These are phyloP conservation scores for Sarcomyxa edulis DNA, from an alignment of 768 basidiomycete genomes.

Conservation along the genomic window DNA sequence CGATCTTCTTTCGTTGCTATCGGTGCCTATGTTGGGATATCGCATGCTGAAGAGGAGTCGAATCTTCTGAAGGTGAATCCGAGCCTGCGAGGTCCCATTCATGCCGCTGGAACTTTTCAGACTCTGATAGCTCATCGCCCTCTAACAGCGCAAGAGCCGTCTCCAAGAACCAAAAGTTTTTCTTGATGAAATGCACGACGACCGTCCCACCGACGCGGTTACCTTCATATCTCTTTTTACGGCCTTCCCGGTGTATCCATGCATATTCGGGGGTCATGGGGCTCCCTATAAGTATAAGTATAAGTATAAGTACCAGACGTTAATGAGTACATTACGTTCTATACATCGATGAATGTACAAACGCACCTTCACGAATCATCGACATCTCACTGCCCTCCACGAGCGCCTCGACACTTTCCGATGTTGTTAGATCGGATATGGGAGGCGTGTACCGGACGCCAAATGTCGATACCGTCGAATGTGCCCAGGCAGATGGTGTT, in stretches of 20 bases:
- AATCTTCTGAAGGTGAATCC: no score
- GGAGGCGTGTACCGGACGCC: constrained; percentile 72
- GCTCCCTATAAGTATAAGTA: constrained; percentile 51
- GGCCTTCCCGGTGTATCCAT: constrained; percentile 72
- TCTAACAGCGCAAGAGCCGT: constrained; percentile 85
- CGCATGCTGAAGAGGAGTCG: no score
- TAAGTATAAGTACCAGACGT: background rate
- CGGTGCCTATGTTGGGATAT: no score
- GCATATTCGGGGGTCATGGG: constrained; percentile 57
- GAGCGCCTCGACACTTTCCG: constrained; percentile 82
- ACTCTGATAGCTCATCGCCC: constrained; percentile 64
- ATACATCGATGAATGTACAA: background rate
- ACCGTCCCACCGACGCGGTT: constrained; percentile 86
- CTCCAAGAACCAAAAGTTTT: constrained; percentile 94
- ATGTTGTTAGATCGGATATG: constrained; percentile 53
- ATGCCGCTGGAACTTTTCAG: constrained; percentile 32
- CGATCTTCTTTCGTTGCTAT: no score
- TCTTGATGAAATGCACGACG: constrained; percentile 97
- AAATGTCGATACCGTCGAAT: constrained; percentile 86
- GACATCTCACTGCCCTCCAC: constrained; percentile 91
- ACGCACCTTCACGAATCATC: constrained; percentile 54
- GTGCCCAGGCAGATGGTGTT: constrained; percentile 61
- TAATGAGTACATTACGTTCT: constrained; percentile 3
- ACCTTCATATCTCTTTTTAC: constrained; percentile 55
- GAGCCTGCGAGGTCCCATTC: no score